These are phyloP conservation scores for Goniomonas avonlea DNA, from an alignment of 78 protist species.

Conservation along the genomic window DNA sequence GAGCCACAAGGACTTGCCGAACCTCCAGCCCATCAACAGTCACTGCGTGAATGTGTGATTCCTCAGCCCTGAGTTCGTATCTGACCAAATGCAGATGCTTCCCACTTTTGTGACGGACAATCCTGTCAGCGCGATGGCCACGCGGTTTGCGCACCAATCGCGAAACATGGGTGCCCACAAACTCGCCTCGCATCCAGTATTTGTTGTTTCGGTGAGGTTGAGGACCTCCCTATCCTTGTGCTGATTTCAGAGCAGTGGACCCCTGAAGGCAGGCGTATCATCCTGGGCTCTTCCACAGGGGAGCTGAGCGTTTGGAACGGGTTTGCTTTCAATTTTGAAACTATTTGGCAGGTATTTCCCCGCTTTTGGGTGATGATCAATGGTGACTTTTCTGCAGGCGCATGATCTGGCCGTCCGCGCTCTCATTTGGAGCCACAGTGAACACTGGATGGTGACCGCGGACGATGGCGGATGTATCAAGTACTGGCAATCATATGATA, in stretches of 20 bases:
- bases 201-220: too few species aligned
- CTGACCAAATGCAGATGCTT: too few species aligned
- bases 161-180: too few species aligned
- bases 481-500: constrained; percentile 95
- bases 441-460: constrained; percentile 73
- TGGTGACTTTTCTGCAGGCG: constrained; percentile 37
- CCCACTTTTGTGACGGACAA: too few species aligned
- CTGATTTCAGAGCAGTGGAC: constrained; percentile 68
- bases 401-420: constrained; percentile 80
- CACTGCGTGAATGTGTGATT: too few species aligned
- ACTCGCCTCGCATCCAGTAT: too few species aligned
- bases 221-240: too few species aligned
- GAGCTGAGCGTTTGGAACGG: constrained; percentile 89
- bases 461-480: constrained; percentile 64
- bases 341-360: constrained; percentile 55
- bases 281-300: constrained; percentile 73
- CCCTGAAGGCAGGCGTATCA: constrained; percentile 74
- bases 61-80: too few species aligned
- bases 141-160: too few species aligned
- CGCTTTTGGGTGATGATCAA: not conserved
- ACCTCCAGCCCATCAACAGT: too few species aligned
- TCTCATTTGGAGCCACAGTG: constrained; percentile 77
- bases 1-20: too few species aligned
- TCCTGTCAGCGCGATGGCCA: too few species aligned
- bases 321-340: constrained; percentile 80